Evolutionary conservation across 148 eudicot genomes (phyloP), one percentile per base, ranked within the genome.

Genomic region (Chenopodium album): DNA sequence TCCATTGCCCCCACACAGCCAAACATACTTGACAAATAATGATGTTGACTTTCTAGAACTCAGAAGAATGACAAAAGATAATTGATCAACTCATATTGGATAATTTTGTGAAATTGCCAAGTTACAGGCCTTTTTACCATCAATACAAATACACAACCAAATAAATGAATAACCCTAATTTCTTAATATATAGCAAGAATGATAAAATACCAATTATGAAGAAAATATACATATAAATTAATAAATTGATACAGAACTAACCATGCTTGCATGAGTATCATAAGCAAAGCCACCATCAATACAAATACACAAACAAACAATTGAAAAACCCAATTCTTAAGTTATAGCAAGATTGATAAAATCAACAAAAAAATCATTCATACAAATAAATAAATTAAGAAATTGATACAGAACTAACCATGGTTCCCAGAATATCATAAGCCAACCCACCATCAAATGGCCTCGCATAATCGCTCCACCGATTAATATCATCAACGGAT

Each of bases 381-480:
- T 1, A 56, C 16, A 48, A 29, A 1, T 11, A 52, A 67, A 65
- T 3, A 50, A 73, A 34, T 37, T 5, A 37, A 37, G 5, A 37
- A 37, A 37, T 37, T 37, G 44, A 47, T 0, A n/a, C 56, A 41
- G 14, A 7, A 63, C 84, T 2, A 72, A 85, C 87, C 87, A 83
- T 85, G 62, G 78, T 79, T 1, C 72, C 76, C 66, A 81, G 82
- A 50, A 77, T 76, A 31, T 82, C 82, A 19, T 67, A 78, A 77
- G 82, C 80, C 29, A 85, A 20, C 62, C 80, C 84, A 32, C 37
- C 76, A 64, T 81, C 78, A 32, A 91, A 93, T 0, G 79, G 74
- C 12, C 78, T 88, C 4, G 56, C 80, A 62, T 85, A 87, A 80
- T 93, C 91, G 79, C 87, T 91, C 96, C 96, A 92, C 56, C 85